Conservation (phyloP, 148 eudicot species). For the Talinum fruticosum region DNA sequence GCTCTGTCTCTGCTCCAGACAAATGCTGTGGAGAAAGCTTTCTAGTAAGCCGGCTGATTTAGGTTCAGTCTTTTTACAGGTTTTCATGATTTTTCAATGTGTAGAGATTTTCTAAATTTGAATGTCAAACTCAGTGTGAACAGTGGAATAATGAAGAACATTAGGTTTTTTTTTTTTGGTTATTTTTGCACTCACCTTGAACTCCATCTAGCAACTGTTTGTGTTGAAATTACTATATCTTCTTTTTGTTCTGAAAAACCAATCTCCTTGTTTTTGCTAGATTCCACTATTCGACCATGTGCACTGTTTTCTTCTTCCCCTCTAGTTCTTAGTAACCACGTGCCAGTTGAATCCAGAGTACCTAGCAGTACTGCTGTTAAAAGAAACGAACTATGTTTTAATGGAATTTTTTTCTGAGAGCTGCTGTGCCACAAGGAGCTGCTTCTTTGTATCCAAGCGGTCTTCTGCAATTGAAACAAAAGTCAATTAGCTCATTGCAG, state of each 20-base stretch:
- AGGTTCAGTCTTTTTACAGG: background rate
- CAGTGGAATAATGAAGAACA: background rate
- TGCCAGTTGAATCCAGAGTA: constrained; percentile 6
- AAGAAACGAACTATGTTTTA: constrained; percentile 31
- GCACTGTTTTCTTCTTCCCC: background rate
- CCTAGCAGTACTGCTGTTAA: constrained; percentile 12
- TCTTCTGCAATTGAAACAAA: constrained; percentile 25
- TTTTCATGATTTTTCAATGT: background rate
- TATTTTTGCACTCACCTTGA: background rate
- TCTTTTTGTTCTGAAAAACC: background rate
- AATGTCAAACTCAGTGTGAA: background rate
- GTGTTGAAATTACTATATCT: background rate
- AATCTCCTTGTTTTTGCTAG: background rate
- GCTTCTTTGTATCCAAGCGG: constrained; percentile 15
- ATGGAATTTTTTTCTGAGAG: constrained; percentile 20
- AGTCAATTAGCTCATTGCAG: constrained; percentile 16
- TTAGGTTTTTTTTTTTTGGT: background rate
- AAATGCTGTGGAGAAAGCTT: background rate
- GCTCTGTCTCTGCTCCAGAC: background rate
- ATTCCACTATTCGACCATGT: background rate
- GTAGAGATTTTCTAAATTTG: background rate
- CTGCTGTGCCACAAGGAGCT: constrained; percentile 13
- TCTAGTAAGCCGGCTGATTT: background rate
- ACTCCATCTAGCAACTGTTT: background rate
- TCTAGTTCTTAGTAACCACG: constrained; percentile 1